Evolutionary conservation across 2,329 filamentous ascomycete species (phyloP).

Genomic region (Shiraia bambusicola): DNA sequence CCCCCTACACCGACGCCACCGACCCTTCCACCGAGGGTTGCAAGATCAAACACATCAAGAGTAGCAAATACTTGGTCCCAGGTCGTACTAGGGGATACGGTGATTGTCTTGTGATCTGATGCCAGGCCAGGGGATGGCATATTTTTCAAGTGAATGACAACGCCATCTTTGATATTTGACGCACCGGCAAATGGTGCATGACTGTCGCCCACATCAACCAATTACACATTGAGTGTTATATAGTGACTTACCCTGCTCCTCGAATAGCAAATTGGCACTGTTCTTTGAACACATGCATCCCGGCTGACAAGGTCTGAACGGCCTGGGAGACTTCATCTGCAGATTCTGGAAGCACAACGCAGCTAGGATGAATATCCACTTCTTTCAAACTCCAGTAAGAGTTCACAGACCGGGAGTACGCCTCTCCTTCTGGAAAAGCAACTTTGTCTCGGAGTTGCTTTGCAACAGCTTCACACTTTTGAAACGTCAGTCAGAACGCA

Average conservation of each 20-base stretch:
- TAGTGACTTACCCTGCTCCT: not conserved
- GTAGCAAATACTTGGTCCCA: slow-evolving; percentile 1
- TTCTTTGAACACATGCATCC: not conserved
- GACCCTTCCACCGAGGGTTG: slow-evolving; percentile 1
- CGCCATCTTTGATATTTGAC: slow-evolving; percentile 1
- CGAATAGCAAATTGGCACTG: not conserved
- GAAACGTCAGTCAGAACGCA: not conserved
- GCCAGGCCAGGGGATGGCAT: not conserved
- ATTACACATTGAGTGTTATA: not conserved
- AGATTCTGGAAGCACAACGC: not conserved
- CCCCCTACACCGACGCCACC: slow-evolving; percentile 1
- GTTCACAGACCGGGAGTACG: not conserved
- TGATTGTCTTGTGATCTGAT: slow-evolving; percentile 1
- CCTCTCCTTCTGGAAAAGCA: not conserved
- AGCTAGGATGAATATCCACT: not conserved
- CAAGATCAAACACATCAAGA: not conserved
- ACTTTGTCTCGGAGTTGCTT: not conserved
- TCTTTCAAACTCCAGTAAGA: slow-evolving; percentile 1
- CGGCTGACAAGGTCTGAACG: not conserved
- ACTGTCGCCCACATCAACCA: not conserved
- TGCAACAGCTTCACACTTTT: slow-evolving; percentile 2
- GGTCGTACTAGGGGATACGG: not conserved
- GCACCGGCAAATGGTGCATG: slow-evolving; percentile 1
- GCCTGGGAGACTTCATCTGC: slow-evolving; percentile 1
- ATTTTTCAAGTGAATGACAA: not conserved